Conservation (phyloP, 345 rosid genomes). For the Sisymbrium altissimum region DNA sequence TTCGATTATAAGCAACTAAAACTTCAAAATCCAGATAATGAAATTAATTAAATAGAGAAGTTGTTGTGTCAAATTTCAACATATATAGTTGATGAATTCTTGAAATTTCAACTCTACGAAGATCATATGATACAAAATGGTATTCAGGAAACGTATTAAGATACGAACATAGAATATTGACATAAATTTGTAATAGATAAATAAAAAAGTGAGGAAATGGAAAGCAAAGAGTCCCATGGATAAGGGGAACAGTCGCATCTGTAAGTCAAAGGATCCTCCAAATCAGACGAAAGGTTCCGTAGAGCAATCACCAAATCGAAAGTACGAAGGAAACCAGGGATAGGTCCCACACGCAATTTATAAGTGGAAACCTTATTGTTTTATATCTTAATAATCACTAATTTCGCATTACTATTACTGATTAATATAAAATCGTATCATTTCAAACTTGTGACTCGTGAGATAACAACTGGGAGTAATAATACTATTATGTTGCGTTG, state of each 20-base stretch:
- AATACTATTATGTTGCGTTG: slow-evolving; percentile 12
- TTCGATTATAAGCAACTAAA: background rate
- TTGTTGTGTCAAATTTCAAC: slow-evolving; percentile 1
- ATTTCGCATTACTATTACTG: background rate
- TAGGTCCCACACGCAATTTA: slow-evolving; percentile 32
- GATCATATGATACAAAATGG: background rate
- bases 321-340: slow-evolving; percentile 25
- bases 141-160: background rate
- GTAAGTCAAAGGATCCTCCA: slow-evolving; percentile 27
- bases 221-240: slow-evolving; percentile 13
- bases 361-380: background rate
- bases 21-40: background rate
- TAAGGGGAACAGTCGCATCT: slow-evolving; percentile 19
- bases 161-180: background rate
- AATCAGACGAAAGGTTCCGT: slow-evolving; percentile 27
- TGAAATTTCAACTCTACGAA: background rate
- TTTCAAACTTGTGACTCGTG: slow-evolving; percentile 10
- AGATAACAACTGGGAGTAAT: slow-evolving; percentile 25
- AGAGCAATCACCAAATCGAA: slow-evolving; percentile 20
- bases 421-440: background rate
- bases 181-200: background rate
- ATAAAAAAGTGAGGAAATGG: background rate
- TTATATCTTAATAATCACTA: background rate
- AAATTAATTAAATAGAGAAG: background rate
- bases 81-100: background rate